These are phyloP conservation scores for Rhodotorula paludigena DNA, from an alignment of 768 basidiomycete genomes.

Conservation along the genomic window DNA sequence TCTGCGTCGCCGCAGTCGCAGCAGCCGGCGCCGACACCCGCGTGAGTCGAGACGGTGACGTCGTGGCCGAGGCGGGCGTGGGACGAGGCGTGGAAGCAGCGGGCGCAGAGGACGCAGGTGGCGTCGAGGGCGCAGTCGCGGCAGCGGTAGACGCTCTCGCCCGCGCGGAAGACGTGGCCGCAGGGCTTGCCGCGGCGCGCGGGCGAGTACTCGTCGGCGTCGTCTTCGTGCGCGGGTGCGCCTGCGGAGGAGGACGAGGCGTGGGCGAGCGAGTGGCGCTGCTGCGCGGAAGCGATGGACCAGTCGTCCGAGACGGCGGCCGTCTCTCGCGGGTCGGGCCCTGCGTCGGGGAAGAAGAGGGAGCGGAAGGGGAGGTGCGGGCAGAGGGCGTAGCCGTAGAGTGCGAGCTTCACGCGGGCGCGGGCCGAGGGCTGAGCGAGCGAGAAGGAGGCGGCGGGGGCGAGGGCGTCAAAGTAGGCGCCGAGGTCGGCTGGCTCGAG, in stretches of 20 bases:
- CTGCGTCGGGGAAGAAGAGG: constrained; percentile 3
- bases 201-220: constrained; percentile 16
- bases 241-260: background rate
- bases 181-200: constrained; percentile 50
- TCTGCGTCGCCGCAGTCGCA: constrained; percentile 93
- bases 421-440: background rate
- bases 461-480: constrained; percentile 8
- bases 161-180: constrained; percentile 79
- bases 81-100: constrained; percentile 82
- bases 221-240: constrained; percentile 3
- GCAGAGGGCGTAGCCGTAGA: constrained; percentile 14
- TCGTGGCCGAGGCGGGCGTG: constrained; percentile 71
- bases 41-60: constrained; percentile 87
- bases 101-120: constrained; percentile 80
- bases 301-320: constrained; percentile 12
- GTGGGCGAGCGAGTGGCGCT: background rate
- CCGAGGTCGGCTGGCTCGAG: background rate
- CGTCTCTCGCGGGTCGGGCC: background rate
- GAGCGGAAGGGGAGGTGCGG: background rate
- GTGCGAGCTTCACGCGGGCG: background rate
- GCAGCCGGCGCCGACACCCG: constrained; percentile 63
- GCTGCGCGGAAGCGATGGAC: constrained; percentile 12
- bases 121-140: constrained; percentile 89
- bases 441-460: background rate
- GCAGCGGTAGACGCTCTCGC: constrained; percentile 89